phyloP scores from a whole-genome alignment of 257 asterid genomes.

The Rhazya stricta region DNA sequence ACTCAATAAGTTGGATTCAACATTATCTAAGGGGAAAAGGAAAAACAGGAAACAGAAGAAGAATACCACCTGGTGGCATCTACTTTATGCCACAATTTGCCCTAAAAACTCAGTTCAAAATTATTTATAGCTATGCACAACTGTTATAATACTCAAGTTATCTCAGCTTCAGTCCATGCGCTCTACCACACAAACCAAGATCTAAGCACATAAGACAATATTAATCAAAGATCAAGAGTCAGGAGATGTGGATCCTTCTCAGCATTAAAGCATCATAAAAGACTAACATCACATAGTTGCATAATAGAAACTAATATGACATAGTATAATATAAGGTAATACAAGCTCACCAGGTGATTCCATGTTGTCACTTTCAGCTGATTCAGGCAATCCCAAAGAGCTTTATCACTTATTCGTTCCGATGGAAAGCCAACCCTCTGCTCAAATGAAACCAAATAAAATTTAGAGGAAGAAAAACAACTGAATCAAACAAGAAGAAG shows the following conservation, averaged over 20 bases:
- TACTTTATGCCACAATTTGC: not conserved
- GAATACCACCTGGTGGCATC: not conserved
- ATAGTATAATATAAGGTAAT: not conserved
- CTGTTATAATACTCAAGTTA: not conserved
- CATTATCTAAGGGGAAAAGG: not conserved
- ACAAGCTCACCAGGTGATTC: slow-evolving; percentile 28
- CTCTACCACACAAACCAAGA: not conserved
- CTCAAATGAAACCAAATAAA: not conserved
- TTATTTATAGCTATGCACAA: not conserved
- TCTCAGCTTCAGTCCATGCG: not conserved
- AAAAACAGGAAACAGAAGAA: no score
- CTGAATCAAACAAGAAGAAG: not conserved
- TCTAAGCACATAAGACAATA: not conserved
- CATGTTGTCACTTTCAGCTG: slow-evolving; percentile 15
- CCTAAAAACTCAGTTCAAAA: not conserved
- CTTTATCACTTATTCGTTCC: not conserved
- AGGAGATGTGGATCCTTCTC: not conserved
- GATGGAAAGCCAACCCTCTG: not conserved
- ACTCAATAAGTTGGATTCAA: not conserved
- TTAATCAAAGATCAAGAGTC: not conserved
- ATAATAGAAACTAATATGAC: not conserved
- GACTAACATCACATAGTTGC: not conserved
- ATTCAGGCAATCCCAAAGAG: slow-evolving; percentile 1
- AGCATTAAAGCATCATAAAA: not conserved
- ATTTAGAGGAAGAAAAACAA: not conserved